A percentile compares a stretch with the other conserved stretches of the same genome.
Conservation (phyloP, 2,329 filamentous ascomycete species). For the Aspergillus jensenii region DNA sequence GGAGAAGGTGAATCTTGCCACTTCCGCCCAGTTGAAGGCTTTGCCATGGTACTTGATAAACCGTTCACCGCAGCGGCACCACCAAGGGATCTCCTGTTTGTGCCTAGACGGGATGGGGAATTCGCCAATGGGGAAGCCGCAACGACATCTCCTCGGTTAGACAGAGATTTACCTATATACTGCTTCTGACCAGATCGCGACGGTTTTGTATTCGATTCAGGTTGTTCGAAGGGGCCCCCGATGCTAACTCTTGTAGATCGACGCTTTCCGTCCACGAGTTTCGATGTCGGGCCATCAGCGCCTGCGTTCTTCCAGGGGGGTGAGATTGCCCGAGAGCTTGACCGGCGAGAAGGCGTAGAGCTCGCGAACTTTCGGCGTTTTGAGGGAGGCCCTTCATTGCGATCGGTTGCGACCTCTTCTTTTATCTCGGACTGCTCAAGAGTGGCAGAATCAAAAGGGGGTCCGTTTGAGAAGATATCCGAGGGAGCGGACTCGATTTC, state of each 20-base stretch:
- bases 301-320: conserved; percentile 90
- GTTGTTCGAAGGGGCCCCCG: conserved; percentile 47
- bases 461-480: conserved; percentile 23
- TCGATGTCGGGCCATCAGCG: conserved; percentile 84
- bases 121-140: conserved; percentile 34
- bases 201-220: conserved; percentile 48
- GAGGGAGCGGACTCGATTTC: conserved; percentile 24
- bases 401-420: conserved; percentile 26
- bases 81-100: conserved; percentile 31
- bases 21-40: conserved; percentile 21
- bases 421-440: conserved; percentile 28
- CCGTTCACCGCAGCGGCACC: conserved; percentile 33
- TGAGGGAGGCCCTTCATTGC: conserved; percentile 41
- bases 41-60: conserved; percentile 27
- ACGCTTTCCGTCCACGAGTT: conserved; percentile 63
- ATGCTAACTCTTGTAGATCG: conserved; percentile 59
- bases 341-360: conserved; percentile 32
- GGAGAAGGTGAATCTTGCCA: conserved; percentile 28
- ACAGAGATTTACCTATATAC: conserved; percentile 30
- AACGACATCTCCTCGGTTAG: conserved; percentile 23
- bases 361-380: conserved; percentile 48
- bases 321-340: conserved; percentile 55
- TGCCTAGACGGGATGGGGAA: conserved; percentile 27
- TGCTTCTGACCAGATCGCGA: conserved; percentile 43
- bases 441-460: conserved; percentile 21